Percentiles rank a stretch among this genome's conserved stretches.
phyloP scores from a whole-genome alignment of 352 stramenopile species.

The Phytophthora ohioensis region DNA sequence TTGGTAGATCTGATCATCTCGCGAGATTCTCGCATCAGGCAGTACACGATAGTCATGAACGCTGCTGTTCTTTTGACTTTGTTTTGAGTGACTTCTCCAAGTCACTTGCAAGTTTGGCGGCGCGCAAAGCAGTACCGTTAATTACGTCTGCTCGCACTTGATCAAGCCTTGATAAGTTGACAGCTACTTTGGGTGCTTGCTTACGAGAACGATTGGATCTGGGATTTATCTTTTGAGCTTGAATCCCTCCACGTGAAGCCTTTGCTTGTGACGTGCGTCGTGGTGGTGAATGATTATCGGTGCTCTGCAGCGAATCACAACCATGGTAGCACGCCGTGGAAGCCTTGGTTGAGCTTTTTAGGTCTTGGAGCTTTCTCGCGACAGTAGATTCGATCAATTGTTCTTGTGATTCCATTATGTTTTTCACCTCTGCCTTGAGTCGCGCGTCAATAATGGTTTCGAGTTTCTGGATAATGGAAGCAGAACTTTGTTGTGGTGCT shows the following conservation, averaged over 20 bases:
- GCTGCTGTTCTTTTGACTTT: background rate
- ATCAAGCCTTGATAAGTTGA: background rate
- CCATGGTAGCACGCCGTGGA: too few species aligned
- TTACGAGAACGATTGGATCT: background rate
- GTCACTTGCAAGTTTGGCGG: background rate
- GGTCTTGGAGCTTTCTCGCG: background rate
- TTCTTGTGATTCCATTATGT: too few species aligned
- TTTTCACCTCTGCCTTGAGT: background rate
- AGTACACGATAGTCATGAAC: too few species aligned
- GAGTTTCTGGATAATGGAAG: background rate
- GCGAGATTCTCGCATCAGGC: too few species aligned
- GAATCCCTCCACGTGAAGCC: background rate
- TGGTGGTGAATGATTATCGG: too few species aligned
- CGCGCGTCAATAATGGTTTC: too few species aligned
- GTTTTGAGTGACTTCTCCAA: background rate
- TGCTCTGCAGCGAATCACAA: too few species aligned
- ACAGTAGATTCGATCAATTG: too few species aligned
- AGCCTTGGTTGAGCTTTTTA: too few species aligned
- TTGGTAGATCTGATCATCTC: too few species aligned
- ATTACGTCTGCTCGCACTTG: background rate
- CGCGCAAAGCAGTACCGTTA: background rate
- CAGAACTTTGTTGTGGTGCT: background rate
- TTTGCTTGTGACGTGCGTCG: too few species aligned
- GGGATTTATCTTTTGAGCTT: background rate
- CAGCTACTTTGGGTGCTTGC: background rate